phyloP scores from a whole-genome alignment of 225 moss, liverwort and hornwort species.

The Rhytidiadelphus loreus region DNA sequence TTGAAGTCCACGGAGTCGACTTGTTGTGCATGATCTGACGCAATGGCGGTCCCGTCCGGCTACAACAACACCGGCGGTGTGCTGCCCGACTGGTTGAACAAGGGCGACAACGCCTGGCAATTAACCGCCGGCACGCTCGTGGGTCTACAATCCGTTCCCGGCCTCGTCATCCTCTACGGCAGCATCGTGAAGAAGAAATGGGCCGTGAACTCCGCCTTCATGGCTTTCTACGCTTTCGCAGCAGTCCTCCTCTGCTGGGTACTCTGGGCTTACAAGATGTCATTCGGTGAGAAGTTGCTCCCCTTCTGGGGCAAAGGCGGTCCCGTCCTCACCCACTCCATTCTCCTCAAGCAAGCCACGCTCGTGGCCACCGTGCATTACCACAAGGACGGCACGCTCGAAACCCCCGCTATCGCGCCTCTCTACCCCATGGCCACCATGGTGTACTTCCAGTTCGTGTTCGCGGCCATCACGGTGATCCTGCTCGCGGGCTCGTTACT shows the following conservation, averaged over 20 bases:
- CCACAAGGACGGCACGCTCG: slow-evolving; percentile 10
- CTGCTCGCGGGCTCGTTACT: slow-evolving; percentile 31
- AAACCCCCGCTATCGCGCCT: not conserved
- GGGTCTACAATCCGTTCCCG: slow-evolving; percentile 38
- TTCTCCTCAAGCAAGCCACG: not conserved
- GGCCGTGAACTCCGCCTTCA: slow-evolving; percentile 57
- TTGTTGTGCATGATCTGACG: not conserved
- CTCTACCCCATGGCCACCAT: slow-evolving; percentile 26
- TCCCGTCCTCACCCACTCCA: not conserved
- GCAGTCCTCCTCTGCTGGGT: slow-evolving; percentile 51
- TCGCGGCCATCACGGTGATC: slow-evolving; percentile 34
- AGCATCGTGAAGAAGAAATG: slow-evolving; percentile 60
- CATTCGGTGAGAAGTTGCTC: slow-evolving; percentile 32
- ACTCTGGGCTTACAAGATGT: slow-evolving; percentile 50
- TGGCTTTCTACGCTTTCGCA: slow-evolving; percentile 57
- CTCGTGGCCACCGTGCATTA: slow-evolving; percentile 15
- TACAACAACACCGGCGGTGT: slow-evolving; percentile 29
- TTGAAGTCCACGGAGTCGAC: not conserved
- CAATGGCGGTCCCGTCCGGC: slow-evolving; percentile 21
- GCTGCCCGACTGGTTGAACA: slow-evolving; percentile 44
- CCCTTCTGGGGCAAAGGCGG: slow-evolving; percentile 45
- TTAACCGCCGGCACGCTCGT: slow-evolving; percentile 33
- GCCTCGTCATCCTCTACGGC: slow-evolving; percentile 42
- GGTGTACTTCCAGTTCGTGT: slow-evolving; percentile 41
- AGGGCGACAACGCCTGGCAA: slow-evolving; percentile 62